phyloP scores from a whole-genome alignment of 1,284 basidiomycete species.

The Sparassis latifolia region DNA sequence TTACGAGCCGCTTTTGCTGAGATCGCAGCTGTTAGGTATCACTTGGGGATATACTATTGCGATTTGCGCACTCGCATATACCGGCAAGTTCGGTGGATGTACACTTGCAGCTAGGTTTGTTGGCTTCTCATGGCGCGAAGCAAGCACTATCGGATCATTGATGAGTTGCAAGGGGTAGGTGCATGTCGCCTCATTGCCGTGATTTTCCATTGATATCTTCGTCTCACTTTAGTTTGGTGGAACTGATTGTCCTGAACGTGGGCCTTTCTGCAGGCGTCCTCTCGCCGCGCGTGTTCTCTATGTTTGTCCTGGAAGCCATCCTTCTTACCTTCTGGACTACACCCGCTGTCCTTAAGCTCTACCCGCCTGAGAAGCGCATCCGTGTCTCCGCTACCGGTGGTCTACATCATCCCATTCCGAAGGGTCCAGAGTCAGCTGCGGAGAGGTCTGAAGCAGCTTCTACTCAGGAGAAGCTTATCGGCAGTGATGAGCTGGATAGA shows the following conservation, averaged over 20 bases:
- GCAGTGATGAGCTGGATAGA: slow-evolving; percentile 23
- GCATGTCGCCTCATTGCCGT: neutral
- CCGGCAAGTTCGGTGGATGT: slow-evolving; percentile 56
- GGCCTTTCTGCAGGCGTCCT: slow-evolving; percentile 69
- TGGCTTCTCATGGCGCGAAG: slow-evolving; percentile 55
- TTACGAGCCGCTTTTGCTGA: too few species aligned
- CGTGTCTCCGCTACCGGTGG: slow-evolving; percentile 39
- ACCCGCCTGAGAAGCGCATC: slow-evolving; percentile 60
- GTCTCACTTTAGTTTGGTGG: slow-evolving; percentile 29
- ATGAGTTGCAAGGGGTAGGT: slow-evolving; percentile 71
- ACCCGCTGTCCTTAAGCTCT: slow-evolving; percentile 72
- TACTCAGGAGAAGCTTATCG: slow-evolving; percentile 4
- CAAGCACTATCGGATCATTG: slow-evolving; percentile 59
- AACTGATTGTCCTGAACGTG: slow-evolving; percentile 69
- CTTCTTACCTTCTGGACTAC: slow-evolving; percentile 87
- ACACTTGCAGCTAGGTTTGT: slow-evolving; percentile 43
- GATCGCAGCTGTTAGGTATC: slow-evolving; percentile 25
- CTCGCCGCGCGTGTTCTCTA: slow-evolving; percentile 60
- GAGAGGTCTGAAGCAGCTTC: slow-evolving; percentile 1
- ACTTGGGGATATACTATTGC: slow-evolving; percentile 63
- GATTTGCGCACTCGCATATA: slow-evolving; percentile 42
- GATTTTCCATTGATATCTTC: neutral
- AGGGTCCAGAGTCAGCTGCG: slow-evolving; percentile 13
- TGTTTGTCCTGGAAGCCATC: slow-evolving; percentile 91
- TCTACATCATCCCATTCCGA: slow-evolving; percentile 37